A percentile compares a stretch with the other conserved stretches of the same genome.
phyloP scores from a whole-genome alignment of 2,329 filamentous ascomycete genomes.

The Juglanconis juglandina region DNA sequence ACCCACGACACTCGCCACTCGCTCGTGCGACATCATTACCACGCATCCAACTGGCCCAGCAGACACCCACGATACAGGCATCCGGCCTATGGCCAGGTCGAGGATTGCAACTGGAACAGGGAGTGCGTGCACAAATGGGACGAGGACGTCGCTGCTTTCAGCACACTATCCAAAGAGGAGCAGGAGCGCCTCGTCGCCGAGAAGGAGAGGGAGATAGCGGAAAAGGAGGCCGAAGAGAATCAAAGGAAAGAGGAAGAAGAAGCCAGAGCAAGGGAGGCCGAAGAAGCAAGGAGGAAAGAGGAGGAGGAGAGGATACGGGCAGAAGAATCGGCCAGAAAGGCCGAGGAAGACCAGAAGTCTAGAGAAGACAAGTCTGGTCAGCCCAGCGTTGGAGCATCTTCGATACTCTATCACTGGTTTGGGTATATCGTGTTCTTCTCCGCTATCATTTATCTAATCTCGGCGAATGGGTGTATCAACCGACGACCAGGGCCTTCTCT shows the following conservation, averaged over 20 bases:
- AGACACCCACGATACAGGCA: constrained; percentile 64
- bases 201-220: constrained; percentile 30
- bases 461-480: background rate
- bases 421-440: background rate
- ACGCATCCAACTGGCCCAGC: constrained; percentile 68
- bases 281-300: constrained; percentile 35
- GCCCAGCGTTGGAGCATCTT: background rate
- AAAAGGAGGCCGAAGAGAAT: constrained; percentile 23
- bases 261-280: constrained; percentile 25
- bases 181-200: constrained; percentile 46
- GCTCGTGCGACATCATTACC: constrained; percentile 70
- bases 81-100: constrained; percentile 66
- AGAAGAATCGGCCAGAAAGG: constrained; percentile 21
- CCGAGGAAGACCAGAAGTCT: constrained; percentile 17
- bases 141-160: constrained; percentile 57
- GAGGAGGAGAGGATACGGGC: constrained; percentile 16
- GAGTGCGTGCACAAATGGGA: constrained; percentile 66
- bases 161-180: constrained; percentile 55
- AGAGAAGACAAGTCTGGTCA: constrained; percentile 14
- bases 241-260: constrained; percentile 21
- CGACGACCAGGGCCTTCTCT: background rate
- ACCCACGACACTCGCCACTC: constrained; percentile 64
- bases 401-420: background rate
- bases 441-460: background rate
- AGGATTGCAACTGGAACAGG: constrained; percentile 66